Evolutionary conservation across 148 eudicot species (phyloP).

Genomic region (Agrostemma githago): DNA sequence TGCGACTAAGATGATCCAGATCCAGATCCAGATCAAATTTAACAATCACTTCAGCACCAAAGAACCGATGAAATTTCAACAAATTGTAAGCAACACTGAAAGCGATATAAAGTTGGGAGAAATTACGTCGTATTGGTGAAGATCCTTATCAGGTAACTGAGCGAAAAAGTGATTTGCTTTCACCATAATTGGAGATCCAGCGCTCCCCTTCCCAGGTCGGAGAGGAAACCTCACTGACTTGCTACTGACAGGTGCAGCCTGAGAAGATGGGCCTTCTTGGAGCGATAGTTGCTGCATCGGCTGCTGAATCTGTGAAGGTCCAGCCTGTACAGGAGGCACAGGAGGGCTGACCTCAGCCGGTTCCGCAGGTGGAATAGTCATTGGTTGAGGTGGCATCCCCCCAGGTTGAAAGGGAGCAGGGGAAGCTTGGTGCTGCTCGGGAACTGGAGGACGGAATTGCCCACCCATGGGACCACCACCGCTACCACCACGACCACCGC

Average conservation of each 20-base stretch:
- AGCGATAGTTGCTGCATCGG: constrained; percentile 47
- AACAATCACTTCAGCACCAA: neutral
- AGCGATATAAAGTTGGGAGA: neutral
- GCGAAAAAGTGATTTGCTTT: constrained; percentile 97
- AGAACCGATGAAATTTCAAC: neutral
- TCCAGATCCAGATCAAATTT: neutral
- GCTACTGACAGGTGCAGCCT: constrained; percentile 62
- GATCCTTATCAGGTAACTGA: constrained; percentile 83
- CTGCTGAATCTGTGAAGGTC: constrained; percentile 36
- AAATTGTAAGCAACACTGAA: neutral
- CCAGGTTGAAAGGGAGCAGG: constrained; percentile 65
- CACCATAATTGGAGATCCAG: constrained; percentile 61
- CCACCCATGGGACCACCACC: constrained; percentile 4
- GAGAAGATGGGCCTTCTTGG: constrained; percentile 45
- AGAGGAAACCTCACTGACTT: constrained; percentile 77
- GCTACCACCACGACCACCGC: constrained; percentile 28
- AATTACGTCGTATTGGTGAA: constrained; percentile 89
- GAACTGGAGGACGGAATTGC: constrained; percentile 45
- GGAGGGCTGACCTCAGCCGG: constrained; percentile 42
- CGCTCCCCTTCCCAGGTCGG: constrained; percentile 88
- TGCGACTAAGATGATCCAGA: neutral
- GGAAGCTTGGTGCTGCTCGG: constrained; percentile 72
- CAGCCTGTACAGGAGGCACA: constrained; percentile 31
- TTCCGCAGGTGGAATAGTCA: constrained; percentile 35
- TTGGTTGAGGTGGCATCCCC: constrained; percentile 43